Evolutionary conservation across 1,139 yeast genomes (phyloP).

Genomic region (Protomyces inouyei): DNA sequence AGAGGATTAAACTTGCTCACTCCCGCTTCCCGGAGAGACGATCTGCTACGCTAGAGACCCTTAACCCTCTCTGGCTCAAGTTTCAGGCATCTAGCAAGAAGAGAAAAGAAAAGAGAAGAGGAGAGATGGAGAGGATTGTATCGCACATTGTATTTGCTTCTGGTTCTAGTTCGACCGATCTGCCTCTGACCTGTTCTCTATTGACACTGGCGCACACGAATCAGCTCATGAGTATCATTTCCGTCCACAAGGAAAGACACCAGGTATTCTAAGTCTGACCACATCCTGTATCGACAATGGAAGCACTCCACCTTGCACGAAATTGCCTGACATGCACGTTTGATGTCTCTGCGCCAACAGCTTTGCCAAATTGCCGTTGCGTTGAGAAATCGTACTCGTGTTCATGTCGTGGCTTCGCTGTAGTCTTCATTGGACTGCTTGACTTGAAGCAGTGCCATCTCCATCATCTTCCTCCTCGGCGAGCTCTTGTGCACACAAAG

Average conservation of each 20-base stretch:
- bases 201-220: neutral
- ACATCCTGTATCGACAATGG: too few species aligned
- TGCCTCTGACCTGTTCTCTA: neutral
- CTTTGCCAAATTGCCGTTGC: neutral
- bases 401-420: too few species aligned
- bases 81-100: too few species aligned
- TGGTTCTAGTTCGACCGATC: slow-evolving; percentile 3
- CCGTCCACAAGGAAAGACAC: too few species aligned
- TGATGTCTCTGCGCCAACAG: neutral
- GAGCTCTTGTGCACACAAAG: slow-evolving; percentile 5
- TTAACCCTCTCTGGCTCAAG: too few species aligned
- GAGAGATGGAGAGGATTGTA: neutral
- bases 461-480: slow-evolving; percentile 9
- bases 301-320: too few species aligned
- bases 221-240: too few species aligned
- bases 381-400: neutral
- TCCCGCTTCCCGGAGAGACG: neutral
- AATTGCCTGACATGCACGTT: neutral
- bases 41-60: too few species aligned
- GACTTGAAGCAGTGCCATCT: neutral
- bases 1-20: neutral
- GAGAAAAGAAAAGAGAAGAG: neutral
- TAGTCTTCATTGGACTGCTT: neutral
- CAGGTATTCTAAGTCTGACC: too few species aligned
- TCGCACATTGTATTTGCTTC: neutral